phyloP scores from a whole-genome alignment of 495 filamentous ascomycete species.

The Penicillium fimorum region DNA sequence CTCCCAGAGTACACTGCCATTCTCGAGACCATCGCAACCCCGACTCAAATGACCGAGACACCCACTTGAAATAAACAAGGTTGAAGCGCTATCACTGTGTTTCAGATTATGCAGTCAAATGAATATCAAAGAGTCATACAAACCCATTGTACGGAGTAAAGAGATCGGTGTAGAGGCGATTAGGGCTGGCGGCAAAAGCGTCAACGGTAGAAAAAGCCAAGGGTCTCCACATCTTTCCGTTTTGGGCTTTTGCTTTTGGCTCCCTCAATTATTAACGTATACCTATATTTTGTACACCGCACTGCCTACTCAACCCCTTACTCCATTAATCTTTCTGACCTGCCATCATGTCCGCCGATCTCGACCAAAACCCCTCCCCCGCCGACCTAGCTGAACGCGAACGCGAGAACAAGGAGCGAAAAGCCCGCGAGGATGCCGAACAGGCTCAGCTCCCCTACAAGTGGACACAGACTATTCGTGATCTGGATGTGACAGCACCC shows the following conservation, averaged over 20 bases:
- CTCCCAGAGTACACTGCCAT: too few species aligned
- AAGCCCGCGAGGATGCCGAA: constrained; percentile 77
- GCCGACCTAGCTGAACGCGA: constrained; percentile 52
- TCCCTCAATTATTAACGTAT: background rate
- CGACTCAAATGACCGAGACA: background rate
- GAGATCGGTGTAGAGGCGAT: constrained; percentile 6
- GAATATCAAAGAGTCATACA: background rate
- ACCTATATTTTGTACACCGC: background rate
- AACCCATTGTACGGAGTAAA: background rate
- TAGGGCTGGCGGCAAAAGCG: constrained; percentile 12
- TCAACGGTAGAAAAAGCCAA: constrained; percentile 4
- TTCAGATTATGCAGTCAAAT: constrained; percentile 6
- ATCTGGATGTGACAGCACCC: constrained; percentile 76
- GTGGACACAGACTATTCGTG: constrained; percentile 94
- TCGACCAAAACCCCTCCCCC: constrained; percentile 47
- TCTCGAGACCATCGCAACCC: background rate
- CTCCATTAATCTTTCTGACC: background rate
- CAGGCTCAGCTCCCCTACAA: constrained; percentile 94
- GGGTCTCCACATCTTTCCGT: constrained; percentile 7
- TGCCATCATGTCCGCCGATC: constrained; percentile 27
- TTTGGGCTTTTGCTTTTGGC: constrained; percentile 1
- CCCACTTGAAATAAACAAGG: background rate
- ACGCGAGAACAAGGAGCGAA: constrained; percentile 61
- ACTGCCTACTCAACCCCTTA: constrained; percentile 1
- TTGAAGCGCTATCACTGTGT: background rate